These are phyloP conservation scores for Orobanche coerulescens DNA, from an alignment of 257 asterid genomes.

Conservation along the genomic window DNA sequence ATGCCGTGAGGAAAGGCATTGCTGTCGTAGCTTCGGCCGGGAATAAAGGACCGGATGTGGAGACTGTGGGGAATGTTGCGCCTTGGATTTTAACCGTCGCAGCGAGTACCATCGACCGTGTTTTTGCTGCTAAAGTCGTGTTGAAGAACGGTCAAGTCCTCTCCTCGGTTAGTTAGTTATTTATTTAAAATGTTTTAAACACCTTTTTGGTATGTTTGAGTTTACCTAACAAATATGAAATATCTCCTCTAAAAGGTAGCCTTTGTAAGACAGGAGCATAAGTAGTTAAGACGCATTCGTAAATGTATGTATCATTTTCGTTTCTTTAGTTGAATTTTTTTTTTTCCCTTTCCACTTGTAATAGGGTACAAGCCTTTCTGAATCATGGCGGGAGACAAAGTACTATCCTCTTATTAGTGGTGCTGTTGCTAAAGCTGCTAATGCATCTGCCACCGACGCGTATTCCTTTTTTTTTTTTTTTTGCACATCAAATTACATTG, in stretches of 20 bases:
- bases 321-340: background rate
- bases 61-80: constrained; percentile 43
- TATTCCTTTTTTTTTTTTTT: background rate
- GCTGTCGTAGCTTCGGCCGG: constrained; percentile 58
- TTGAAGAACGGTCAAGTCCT: constrained; percentile 29
- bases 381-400: constrained; percentile 20
- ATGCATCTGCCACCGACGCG: constrained; percentile 33
- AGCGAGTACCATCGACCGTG: constrained; percentile 59
- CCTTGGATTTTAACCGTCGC: constrained; percentile 75
- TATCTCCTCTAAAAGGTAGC: no score
- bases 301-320: no score
- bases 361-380: constrained; percentile 41
- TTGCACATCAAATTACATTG: no score
- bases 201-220: no score
- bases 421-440: constrained; percentile 25
- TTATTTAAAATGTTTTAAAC: no score
- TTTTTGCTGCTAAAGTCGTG: constrained; percentile 19
- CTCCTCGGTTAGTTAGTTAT: constrained; percentile 24
- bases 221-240: no score
- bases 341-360: background rate
- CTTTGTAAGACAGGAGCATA: no score
- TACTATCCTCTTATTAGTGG: constrained; percentile 37
- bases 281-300: no score
- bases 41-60: constrained; percentile 33
- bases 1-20: constrained; percentile 48